Base-by-base conservation (phyloP, 2,329 filamentous ascomycete genomes). In the Colletotrichum sp. region DNA sequence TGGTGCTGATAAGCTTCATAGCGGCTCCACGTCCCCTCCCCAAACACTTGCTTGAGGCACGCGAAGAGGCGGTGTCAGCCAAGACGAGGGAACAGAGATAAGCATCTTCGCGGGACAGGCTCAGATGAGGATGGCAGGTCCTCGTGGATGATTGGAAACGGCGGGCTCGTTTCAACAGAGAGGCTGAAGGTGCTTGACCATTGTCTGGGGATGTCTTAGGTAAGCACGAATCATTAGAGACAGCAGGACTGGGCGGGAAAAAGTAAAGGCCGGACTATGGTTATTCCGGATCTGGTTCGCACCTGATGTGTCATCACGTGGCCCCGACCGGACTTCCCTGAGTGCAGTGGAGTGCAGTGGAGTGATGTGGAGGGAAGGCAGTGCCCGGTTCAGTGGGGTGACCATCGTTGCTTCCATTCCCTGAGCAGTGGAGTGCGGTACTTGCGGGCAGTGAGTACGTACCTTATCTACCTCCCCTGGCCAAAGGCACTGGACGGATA, bases 221-320 rank as follows among this genome's bases (percentile, higher is more conserved):
- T 57, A 68, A 36, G 30, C 48, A 7, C 15, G 22, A 25, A 16
- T 19, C 9, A 48, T 48, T n/a, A 4, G 60, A 12, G n/a, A 25
- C 22, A n/a, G n/a, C n/a, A n/a, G n/a, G n/a, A n/a, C n/a, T n/a
- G n/a, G n/a, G n/a, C 19, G 13, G 28, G 59, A 12, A 8, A 12
- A 15, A 44, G 22, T 8, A 30, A 25, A 3, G 4, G 15, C 9
- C 48, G 72, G 72, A 12, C 1, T 8, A 65, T 59, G 55, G 55
- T 75, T 61, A 67, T 39, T 67, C 72, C 72, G 55, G 2, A 19
- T 25, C 32, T 67, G 60, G 68, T 72, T 74, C 72, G 68, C 63
- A 30, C n/a, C 19, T 36, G 59, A 61, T n/a, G 44, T 52, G n/a
- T 52, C 44, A 52, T 52, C 44, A 52, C 44, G 44, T 52, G 44